Percentiles rank a stretch among this genome's conserved stretches.
phyloP scores from a whole-genome alignment of 2,329 filamentous ascomycete genomes.

The Colletotrichum sp. region DNA sequence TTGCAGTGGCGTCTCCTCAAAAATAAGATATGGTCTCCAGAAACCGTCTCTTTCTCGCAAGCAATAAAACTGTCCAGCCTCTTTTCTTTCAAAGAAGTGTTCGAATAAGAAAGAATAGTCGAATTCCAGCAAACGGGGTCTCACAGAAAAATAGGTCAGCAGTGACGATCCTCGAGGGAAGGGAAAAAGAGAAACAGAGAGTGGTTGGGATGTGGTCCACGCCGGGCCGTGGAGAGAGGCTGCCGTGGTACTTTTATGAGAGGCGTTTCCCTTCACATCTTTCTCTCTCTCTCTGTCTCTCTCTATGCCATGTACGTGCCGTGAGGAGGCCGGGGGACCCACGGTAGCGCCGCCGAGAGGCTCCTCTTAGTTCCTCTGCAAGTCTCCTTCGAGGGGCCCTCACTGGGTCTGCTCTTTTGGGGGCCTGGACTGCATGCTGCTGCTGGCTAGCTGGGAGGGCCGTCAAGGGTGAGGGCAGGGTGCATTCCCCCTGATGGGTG shows the following conservation, averaged over 20 bases:
- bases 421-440: neutral
- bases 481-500: slow-evolving; percentile 7
- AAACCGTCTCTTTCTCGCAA: neutral
- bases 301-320: slow-evolving; percentile 1
- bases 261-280: neutral
- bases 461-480: neutral
- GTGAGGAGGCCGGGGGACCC: slow-evolving; percentile 5
- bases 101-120: neutral
- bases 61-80: slow-evolving; percentile 1
- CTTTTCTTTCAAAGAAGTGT: neutral
- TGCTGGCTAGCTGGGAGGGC: neutral
- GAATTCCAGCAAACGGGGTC: slow-evolving; percentile 7
- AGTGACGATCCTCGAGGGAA: neutral
- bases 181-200: slow-evolving; percentile 8
- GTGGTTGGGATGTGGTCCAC: neutral
- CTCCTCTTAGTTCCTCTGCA: neutral
- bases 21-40: neutral
- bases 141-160: neutral
- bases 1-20: neutral
- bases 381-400: neutral
- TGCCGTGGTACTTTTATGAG: slow-evolving; percentile 10
- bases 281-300: neutral
- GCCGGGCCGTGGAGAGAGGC: neutral
- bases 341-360: slow-evolving; percentile 11
- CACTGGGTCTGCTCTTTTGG: neutral